phyloP scores from a whole-genome alignment of 345 rosid species.

The Sonneratia caseolaris region DNA sequence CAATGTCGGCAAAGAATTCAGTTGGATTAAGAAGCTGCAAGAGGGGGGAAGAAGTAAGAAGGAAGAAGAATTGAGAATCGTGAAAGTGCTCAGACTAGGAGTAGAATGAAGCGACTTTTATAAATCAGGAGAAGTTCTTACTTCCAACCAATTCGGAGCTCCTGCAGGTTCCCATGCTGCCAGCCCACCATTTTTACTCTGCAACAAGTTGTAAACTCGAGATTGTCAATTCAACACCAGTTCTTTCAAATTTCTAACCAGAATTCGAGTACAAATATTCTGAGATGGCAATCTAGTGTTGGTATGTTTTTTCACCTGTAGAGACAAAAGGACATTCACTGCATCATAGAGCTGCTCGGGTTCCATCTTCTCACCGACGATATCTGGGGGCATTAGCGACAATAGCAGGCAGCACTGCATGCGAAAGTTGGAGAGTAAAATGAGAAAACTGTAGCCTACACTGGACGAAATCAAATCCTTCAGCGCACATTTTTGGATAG shows the following conservation, averaged over 20 bases:
- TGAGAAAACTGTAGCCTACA: background rate
- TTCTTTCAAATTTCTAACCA: too few relatives aligned
- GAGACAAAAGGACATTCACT: slow-evolving; percentile 27
- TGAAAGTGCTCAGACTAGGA: background rate
- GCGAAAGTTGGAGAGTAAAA: background rate
- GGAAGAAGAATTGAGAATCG: background rate
- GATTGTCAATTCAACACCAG: background rate
- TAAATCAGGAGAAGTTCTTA: slow-evolving; percentile 1
- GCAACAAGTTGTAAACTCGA: background rate
- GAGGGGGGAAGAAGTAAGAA: background rate
- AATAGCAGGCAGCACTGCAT: slow-evolving; percentile 29
- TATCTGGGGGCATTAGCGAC: slow-evolving; percentile 21
- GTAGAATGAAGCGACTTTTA: background rate
- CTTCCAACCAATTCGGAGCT: slow-evolving; percentile 27
- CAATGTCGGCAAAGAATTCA: slow-evolving; percentile 28
- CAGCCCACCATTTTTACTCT: slow-evolving; percentile 37
- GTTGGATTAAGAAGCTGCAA: slow-evolving; percentile 40
- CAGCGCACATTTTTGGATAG: too few relatives aligned
- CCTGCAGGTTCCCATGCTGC: slow-evolving; percentile 43
- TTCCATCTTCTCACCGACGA: slow-evolving; percentile 32
- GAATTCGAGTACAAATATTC: too few relatives aligned
- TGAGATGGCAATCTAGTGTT: too few relatives aligned
- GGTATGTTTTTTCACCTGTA: slow-evolving; percentile 18
- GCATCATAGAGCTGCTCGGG: slow-evolving; percentile 25
- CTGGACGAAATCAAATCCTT: background rate